Evolutionary conservation across 1,284 basidiomycete genomes (phyloP), one percentile per base, ranked within the genome.

Genomic region (Melampsora occidentalis): DNA sequence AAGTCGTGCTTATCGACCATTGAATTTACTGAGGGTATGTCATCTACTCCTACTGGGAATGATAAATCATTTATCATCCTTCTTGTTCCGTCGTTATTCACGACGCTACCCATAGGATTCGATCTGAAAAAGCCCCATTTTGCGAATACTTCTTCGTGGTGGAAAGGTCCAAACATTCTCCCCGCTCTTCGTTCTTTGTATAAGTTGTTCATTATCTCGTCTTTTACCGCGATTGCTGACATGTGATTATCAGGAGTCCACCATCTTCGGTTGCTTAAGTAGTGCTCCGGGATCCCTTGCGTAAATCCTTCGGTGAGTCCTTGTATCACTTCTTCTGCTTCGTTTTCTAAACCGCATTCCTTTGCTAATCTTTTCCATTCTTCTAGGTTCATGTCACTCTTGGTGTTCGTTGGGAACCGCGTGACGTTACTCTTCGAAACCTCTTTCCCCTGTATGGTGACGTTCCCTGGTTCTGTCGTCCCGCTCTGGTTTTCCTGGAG

Each of bases 261-360:
- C 35, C 35, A 35, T 35, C 35, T 35, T 9, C 35, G 3, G 35
- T 28, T 22, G 6, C 22, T 1, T 12, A 67, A 3, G 5, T 16
- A 16, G 33, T 67, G 65, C 1, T 67, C 31, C 5, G 65, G 65
- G 14, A 42, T 67, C 20, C 65, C 65, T 67, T 67, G 65, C 5
- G 20, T 20, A 39, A 67, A 67, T 5, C 65, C 33, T 14, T 48
- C 10, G 6, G 1, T 20, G 5, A 67, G 49, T 1, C 65, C 65
- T 22, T 42, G 2, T 46, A 67, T 46, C 14, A 67, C 65, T 25
- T 67, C 65, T 18, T 48, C 2, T 14, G 4, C 33, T 67, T 16
- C n/a, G 2, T 5, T 46, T 22, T 42, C 35, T 5, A 67, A 33
- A 49, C 35, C 28, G 20, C 14, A 5, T 48, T 39, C 7, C n/a